Evolutionary conservation across 1,284 basidiomycete species (phyloP).

Genomic region (Cryptococcus sp.): DNA sequence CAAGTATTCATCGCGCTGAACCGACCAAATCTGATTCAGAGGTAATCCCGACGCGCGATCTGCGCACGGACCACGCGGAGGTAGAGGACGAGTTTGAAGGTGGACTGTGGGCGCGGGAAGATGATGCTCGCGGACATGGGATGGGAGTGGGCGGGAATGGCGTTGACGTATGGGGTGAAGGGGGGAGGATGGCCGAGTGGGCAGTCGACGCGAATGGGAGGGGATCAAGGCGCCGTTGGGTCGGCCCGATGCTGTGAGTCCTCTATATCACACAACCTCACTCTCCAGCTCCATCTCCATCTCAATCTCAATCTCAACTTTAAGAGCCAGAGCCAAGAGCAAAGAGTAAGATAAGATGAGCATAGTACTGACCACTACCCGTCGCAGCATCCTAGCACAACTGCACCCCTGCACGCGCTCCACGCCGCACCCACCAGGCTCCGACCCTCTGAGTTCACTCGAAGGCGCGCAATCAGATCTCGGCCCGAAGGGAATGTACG

Average conservation of each 20-base stretch:
- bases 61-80: slow-evolving; percentile 22
- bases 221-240: slow-evolving; percentile 38
- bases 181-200: slow-evolving; percentile 39
- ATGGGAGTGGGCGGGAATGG: not conserved
- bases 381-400: slow-evolving; percentile 37
- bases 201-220: slow-evolving; percentile 12
- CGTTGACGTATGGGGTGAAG: slow-evolving; percentile 18
- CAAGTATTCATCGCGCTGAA: not conserved
- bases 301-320: not conserved
- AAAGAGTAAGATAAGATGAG: not conserved
- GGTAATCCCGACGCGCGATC: slow-evolving; percentile 10
- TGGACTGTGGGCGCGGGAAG: slow-evolving; percentile 26
- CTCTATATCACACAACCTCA: no score
- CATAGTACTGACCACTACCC: not conserved
- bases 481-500: slow-evolving; percentile 50
- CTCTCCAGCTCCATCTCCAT: no score
- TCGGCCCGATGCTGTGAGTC: slow-evolving; percentile 51
- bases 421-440: slow-evolving; percentile 27
- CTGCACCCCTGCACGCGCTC: slow-evolving; percentile 33
- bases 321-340: no score
- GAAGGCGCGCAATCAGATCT: slow-evolving; percentile 42
- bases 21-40: not conserved
- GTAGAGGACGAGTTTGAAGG: slow-evolving; percentile 33
- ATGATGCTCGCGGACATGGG: not conserved
- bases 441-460: slow-evolving; percentile 12